Base-by-base conservation (phyloP, 345 rosid species). In the Schrenkiella parvula region DNA sequence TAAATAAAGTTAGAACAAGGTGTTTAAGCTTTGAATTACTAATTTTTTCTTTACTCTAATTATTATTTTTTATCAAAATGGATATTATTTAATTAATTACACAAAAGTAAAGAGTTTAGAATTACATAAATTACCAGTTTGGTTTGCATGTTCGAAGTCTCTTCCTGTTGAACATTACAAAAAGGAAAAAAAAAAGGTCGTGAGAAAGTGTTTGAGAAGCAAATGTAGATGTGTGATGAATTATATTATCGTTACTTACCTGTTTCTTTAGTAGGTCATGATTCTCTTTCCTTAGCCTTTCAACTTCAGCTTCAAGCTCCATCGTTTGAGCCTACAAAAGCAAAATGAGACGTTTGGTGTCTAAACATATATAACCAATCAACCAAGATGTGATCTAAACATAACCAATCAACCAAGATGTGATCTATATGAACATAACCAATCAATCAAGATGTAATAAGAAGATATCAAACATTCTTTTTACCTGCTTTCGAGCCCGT, bases 401-500 rank as follows among this genome's bases (percentile, higher is more conserved):
- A 23, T 23, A 37, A 37, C 3, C 15, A 50, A 18, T 28, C 13
- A 64, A 46, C 4, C 31, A 28, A 3, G 25, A 32, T 7, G 21
- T 13, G 37, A 42, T 37, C 1, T 11, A 48, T n/a, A n/a, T n/a
- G n/a, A n/a, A n/a, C n/a, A n/a, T n/a, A 35, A 35, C 2, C n/a
- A 48, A 18, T 28, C 12, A 64, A 46, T 25, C 28, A 25, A 2
- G n/a, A 32, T 6, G 19, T 13, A 37, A 53, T 37, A 39, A 35
- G 22, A 11, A 43, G n/a, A 55, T 25, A 37, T 42, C 3, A 46
- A 38, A 57, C 67, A 22, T 53, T 34, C 79, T 28, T n/a, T 28
- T 52, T 57, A 90, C 98, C 92, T 90, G 91, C 79, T 91, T 88
- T 21, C 98, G 96, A 71, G 97, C 98, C 5, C 96, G 84, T 15